Conservation (phyloP, 139 green algal genomes). For the Ostreobium quekettii region DNA sequence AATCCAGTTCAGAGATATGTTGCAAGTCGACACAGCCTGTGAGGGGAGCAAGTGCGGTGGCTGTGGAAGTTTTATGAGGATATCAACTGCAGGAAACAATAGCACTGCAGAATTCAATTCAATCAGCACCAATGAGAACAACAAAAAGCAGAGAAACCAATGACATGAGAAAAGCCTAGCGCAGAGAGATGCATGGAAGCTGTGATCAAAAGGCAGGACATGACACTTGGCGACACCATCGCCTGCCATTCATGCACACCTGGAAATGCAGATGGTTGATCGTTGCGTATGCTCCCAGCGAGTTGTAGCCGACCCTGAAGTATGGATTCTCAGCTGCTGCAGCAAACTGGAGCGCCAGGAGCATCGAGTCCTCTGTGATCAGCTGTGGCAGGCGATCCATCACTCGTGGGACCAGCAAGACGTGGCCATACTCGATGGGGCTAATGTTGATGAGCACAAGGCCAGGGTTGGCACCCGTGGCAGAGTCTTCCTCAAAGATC, state of each 20-base stretch:
- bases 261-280: constrained; percentile 99
- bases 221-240: neutral
- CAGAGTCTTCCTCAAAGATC: constrained; percentile 5
- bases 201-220: constrained; percentile 7
- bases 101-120: no score
- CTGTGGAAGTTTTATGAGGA: no score
- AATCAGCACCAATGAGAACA: no score
- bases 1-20: no score
- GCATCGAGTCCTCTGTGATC: constrained; percentile 46
- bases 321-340: constrained; percentile 76
- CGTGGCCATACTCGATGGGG: constrained; percentile 98
- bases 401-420: constrained; percentile 88
- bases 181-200: neutral
- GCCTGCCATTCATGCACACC: constrained; percentile 27
- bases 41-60: no score
- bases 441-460: constrained; percentile 95
- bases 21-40: no score
- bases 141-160: neutral
- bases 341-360: constrained; percentile 84
- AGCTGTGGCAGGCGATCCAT: constrained; percentile 65
- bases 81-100: no score
- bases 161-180: constrained; percentile 17
- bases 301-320: constrained; percentile 94
- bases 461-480: constrained; percentile 43
- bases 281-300: constrained; percentile 90